Base-by-base conservation (phyloP, 257 asterid genomes). In the Gentiana straminea region DNA sequence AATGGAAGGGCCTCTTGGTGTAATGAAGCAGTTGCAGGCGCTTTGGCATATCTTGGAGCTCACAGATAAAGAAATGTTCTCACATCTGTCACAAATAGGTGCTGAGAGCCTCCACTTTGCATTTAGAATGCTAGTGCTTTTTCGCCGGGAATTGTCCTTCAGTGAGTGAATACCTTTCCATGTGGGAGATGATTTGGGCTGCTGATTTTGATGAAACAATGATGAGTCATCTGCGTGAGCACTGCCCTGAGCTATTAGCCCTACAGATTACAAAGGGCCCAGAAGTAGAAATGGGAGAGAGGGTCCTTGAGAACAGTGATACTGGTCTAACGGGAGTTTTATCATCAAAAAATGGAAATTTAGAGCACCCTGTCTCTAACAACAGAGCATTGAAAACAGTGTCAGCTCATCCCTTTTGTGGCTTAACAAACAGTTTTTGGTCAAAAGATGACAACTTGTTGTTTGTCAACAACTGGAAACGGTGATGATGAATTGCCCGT, bases 151-250 rank as follows among this genome's bases (percentile, higher is more conserved):
- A 67, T 66, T 91, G 65, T 79, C 98, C 65, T 91, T 91, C 79
- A 78, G 65, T 51, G 24, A 24, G 24, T 24, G 98, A 91, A 66
- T 95, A 88, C 73, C 95, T 91, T 62, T 74, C 81, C 67, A 84
- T 91, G 96, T 91, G 98, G 98, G 98, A 91, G 98, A 90, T 90
- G 98, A 90, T 90, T 68, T 90, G 98, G 98, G 98, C 98, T 38
- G 98, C 96, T 68, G 98, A 90, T 73, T 90, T 90, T 81, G 86
- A 90, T 68, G 70, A 79, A 64, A 75, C 87, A 35, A 58, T 84
- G 74, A 67, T 87, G 57, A 73, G 70, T 65, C 77, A 75, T 68
- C 78, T 86, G 60, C 91, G 79, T 39, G 86, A 78, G 38, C 80
- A 69, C 70, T 82, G 94, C 67, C 98, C 87, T 37, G 94, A 84